phyloP scores from a whole-genome alignment of 352 stramenopile species.

The Phytophthora pseudosyringae region DNA sequence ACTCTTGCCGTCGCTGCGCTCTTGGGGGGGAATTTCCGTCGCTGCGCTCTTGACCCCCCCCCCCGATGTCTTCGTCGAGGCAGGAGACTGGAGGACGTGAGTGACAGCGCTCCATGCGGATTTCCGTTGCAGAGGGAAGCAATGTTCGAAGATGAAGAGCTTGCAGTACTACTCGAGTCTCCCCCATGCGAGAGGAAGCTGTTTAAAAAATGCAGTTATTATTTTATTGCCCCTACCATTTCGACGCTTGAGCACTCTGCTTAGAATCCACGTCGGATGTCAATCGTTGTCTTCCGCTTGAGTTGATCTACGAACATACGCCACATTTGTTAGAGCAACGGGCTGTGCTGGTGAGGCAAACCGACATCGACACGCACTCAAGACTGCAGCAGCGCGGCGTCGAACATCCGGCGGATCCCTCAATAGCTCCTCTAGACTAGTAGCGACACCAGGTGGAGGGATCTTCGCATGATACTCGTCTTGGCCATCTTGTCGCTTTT shows the following conservation, averaged over 20 bases:
- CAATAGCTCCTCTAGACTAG: slow-evolving; percentile 29
- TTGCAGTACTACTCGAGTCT: not conserved
- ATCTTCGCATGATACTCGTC: not conserved
- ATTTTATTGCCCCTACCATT: slow-evolving; percentile 9
- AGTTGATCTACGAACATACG: slow-evolving; percentile 30
- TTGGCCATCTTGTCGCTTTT: slow-evolving; percentile 9
- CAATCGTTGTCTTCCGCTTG: slow-evolving; percentile 50
- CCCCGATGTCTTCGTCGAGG: no score
- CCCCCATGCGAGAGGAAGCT: no score
- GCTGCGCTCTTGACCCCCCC: no score
- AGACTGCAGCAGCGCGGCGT: slow-evolving; percentile 30
- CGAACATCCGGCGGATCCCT: slow-evolving; percentile 40
- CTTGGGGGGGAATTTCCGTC: no score
- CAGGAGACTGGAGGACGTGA: not conserved
- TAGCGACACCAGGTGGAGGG: slow-evolving; percentile 1
- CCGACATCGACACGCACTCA: slow-evolving; percentile 23
- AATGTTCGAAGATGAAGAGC: not conserved
- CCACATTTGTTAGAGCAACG: slow-evolving; percentile 1
- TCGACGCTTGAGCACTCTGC: not conserved
- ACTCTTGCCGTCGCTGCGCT: no score
- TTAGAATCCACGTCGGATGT: slow-evolving; percentile 56
- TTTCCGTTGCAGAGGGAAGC: no score
- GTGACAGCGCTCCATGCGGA: not conserved
- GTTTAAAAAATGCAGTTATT: slow-evolving; percentile 10
- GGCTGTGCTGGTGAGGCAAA: no score